Conservation (phyloP, 1,284 basidiomycete species). For the Phlebopus sp. region DNA sequence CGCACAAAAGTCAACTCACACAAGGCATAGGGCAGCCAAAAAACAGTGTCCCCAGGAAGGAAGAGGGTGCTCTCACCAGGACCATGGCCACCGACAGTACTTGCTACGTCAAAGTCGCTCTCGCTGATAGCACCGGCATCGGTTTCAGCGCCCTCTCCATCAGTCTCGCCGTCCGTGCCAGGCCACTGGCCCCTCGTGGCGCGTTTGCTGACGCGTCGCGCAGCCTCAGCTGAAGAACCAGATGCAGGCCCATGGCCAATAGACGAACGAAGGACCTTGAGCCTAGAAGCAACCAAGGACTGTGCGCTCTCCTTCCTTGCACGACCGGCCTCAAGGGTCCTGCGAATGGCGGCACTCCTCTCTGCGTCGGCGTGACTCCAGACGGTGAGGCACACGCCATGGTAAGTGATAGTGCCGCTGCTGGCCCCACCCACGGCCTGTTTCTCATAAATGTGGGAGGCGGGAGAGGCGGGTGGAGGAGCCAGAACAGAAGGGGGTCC, state of each 20-base stretch:
- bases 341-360: constrained; percentile 76
- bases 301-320: constrained; percentile 77
- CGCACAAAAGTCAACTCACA: constrained; percentile 50
- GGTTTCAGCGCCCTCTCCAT: constrained; percentile 60
- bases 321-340: constrained; percentile 74
- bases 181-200: constrained; percentile 68
- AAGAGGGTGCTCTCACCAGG: constrained; percentile 85
- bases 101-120: constrained; percentile 77
- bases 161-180: constrained; percentile 66
- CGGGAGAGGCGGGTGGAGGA: constrained; percentile 40
- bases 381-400: constrained; percentile 88
- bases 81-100: constrained; percentile 65
- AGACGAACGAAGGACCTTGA: constrained; percentile 61
- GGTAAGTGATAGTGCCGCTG: constrained; percentile 66
- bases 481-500: constrained; percentile 61
- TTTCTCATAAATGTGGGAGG: constrained; percentile 40
- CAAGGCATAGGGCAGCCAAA: constrained; percentile 90
- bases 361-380: constrained; percentile 93
- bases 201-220: constrained; percentile 53
- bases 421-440: constrained; percentile 34
- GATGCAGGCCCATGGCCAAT: constrained; percentile 28
- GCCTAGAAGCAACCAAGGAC: constrained; percentile 60
- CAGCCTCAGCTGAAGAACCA: constrained; percentile 52
- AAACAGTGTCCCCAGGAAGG: constrained; percentile 83
- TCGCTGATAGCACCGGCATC: constrained; percentile 76